Conservation (phyloP, 139 green algal genomes). For the Pseudopediastrum boryanum region DNA sequence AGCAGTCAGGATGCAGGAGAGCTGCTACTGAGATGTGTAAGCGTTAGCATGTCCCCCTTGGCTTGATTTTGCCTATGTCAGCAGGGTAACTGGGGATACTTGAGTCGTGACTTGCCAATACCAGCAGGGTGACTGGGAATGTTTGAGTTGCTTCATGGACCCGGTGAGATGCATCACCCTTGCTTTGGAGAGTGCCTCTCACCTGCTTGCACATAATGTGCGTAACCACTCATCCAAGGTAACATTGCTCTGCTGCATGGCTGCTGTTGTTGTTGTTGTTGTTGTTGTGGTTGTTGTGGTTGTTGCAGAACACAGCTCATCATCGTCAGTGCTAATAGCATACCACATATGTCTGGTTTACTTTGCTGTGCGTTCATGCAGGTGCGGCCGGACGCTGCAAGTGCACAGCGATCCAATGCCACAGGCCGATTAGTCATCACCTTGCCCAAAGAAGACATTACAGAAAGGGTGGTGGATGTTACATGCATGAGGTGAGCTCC, state of each 20-base stretch:
- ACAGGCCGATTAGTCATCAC: constrained; percentile 76
- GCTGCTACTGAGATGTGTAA: too few relatives aligned
- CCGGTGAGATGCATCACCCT: background rate
- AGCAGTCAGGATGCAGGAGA: too few relatives aligned
- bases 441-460: constrained; percentile 73
- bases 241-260: background rate
- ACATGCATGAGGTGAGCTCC: constrained; percentile 11
- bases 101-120: too few relatives aligned
- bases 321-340: background rate
- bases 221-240: background rate
- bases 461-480: constrained; percentile 10
- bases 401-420: constrained; percentile 64
- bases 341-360: background rate
- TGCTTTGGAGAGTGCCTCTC: background rate
- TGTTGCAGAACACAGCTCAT: background rate
- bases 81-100: too few relatives aligned
- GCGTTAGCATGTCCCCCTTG: too few relatives aligned
- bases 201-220: background rate
- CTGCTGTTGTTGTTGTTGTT: constrained; percentile 3
- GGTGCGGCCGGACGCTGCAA: constrained; percentile 60
- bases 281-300: background rate
- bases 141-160: background rate
- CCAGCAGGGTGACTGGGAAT: background rate
- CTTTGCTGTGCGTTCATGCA: constrained; percentile 12
- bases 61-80: too few relatives aligned